A percentile compares a stretch with the other conserved stretches of the same genome.
phyloP scores from a whole-genome alignment of 2,329 filamentous ascomycete species.

The Penicillium frequentans region DNA sequence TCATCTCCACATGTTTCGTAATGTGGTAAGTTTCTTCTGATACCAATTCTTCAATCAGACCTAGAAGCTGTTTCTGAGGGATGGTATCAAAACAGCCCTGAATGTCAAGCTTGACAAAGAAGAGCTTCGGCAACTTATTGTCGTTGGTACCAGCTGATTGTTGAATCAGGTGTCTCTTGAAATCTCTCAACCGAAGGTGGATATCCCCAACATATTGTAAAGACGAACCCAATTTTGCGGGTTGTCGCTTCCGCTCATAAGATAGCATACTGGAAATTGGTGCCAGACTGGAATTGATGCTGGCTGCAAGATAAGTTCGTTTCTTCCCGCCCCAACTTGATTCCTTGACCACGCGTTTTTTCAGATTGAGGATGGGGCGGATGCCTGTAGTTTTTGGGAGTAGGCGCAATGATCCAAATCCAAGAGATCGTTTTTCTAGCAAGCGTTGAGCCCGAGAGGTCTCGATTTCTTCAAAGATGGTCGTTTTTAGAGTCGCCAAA shows the following conservation, averaged over 20 bases:
- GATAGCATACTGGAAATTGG: conserved; percentile 77
- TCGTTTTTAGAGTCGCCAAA: conserved; percentile 63
- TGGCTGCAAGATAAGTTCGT: conserved; percentile 53
- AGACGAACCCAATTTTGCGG: conserved; percentile 69
- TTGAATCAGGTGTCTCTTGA: conserved; percentile 50
- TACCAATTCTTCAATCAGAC: conserved; percentile 61
- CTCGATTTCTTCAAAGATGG: conserved; percentile 78
- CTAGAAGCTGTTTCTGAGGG: conserved; percentile 72
- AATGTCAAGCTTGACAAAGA: conserved; percentile 92
- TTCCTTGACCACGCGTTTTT: conserved; percentile 58
- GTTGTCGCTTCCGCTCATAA: conserved; percentile 66
- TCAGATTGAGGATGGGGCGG: conserved; percentile 84
- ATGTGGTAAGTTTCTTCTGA: conserved; percentile 66
- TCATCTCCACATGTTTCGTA: conserved; percentile 72
- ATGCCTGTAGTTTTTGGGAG: conserved; percentile 77
- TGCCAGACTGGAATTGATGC: conserved; percentile 68
- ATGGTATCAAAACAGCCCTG: conserved; percentile 94
- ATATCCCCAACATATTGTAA: conserved; percentile 82
- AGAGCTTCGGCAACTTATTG: conserved; percentile 51
- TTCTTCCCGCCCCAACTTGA: conserved; percentile 53
- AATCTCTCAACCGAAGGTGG: conserved; percentile 68
- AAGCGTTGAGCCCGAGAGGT: conserved; percentile 56
- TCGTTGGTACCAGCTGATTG: not conserved
- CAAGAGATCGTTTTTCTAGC: conserved; percentile 64
- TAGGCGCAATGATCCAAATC: conserved; percentile 75